Evolutionary conservation across 2,329 filamentous ascomycete genomes (phyloP).

Genomic region (Diaporthe batatas): DNA sequence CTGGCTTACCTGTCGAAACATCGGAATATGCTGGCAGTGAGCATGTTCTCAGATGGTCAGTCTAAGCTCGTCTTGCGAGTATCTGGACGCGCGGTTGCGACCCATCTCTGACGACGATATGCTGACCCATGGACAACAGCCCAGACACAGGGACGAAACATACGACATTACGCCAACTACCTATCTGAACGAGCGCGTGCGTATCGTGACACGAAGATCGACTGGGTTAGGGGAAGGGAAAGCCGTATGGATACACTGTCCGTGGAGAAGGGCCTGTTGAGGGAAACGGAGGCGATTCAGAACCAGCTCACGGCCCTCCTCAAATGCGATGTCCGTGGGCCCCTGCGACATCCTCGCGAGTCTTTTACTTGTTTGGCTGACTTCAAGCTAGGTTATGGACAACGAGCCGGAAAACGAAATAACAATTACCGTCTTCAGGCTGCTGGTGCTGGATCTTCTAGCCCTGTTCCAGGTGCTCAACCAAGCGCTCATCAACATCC

Average conservation of each 20-base stretch:
- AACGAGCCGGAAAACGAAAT: conserved; percentile 96
- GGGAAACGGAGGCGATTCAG: conserved; percentile 93
- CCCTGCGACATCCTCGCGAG: not conserved
- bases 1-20: conserved; percentile 86
- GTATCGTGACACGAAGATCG: conserved; percentile 85
- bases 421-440: conserved; percentile 90
- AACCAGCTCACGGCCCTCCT: conserved; percentile 87
- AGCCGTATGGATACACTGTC: conserved; percentile 86
- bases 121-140: conserved; percentile 65
- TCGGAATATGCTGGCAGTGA: conserved; percentile 86
- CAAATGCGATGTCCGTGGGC: conserved; percentile 83
- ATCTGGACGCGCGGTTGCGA: not conserved
- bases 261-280: conserved; percentile 90
- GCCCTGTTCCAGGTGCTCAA: conserved; percentile 95
- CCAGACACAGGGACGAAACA: conserved; percentile 95
- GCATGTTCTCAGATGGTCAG: conserved; percentile 92
- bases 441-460: conserved; percentile 90
- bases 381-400: conserved; percentile 73
- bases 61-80: conserved; percentile 42
- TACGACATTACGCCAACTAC: conserved; percentile 91
- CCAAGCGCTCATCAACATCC: conserved; percentile 95
- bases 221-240: conserved; percentile 89
- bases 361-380: conserved; percentile 17
- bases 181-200: conserved; percentile 84
- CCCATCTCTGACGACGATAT: not conserved